A percentile compares a stretch with the other conserved stretches of the same genome.
Conservation (phyloP, 345 rosid species). For the Acer saccharum region DNA sequence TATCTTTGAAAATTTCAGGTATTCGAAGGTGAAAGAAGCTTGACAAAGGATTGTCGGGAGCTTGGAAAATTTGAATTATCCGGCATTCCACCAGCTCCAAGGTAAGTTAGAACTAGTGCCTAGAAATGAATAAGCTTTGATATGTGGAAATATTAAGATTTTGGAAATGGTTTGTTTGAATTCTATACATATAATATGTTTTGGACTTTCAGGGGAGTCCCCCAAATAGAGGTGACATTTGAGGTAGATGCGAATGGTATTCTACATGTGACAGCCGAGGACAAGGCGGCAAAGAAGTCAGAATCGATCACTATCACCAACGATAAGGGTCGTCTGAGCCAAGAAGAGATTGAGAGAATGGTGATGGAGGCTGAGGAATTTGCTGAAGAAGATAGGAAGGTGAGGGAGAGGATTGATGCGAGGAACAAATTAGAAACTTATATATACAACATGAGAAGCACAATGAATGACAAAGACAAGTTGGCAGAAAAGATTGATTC, state of each 20-base stretch:
- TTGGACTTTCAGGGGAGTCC: slow-evolving; percentile 45
- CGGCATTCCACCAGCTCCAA: slow-evolving; percentile 63
- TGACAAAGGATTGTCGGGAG: slow-evolving; percentile 52
- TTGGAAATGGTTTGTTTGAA: not conserved
- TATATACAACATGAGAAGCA: slow-evolving; percentile 51
- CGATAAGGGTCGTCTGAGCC: slow-evolving; percentile 53
- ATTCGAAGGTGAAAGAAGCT: slow-evolving; percentile 55
- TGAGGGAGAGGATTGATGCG: slow-evolving; percentile 52
- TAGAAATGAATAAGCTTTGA: not conserved
- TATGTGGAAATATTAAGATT: too few relatives aligned
- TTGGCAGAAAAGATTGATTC: slow-evolving; percentile 44
- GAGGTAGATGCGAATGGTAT: slow-evolving; percentile 58
- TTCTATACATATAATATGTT: not conserved
- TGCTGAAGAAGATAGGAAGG: slow-evolving; percentile 51
- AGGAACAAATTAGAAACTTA: slow-evolving; percentile 59
- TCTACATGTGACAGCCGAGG: slow-evolving; percentile 55
- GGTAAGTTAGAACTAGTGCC: slow-evolving; percentile 26
- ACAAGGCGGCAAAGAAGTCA: slow-evolving; percentile 50
- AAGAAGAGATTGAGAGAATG: slow-evolving; percentile 62
- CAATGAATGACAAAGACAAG: slow-evolving; percentile 42
- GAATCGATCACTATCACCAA: slow-evolving; percentile 51
- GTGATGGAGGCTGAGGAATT: slow-evolving; percentile 58
- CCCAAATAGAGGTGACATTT: slow-evolving; percentile 53
- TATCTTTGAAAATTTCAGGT: slow-evolving; percentile 25
- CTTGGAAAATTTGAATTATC: slow-evolving; percentile 55